These are phyloP conservation scores for Chrysopogon serrulatus DNA, from an alignment of 176 grass and related monocot species.

Conservation along the genomic window DNA sequence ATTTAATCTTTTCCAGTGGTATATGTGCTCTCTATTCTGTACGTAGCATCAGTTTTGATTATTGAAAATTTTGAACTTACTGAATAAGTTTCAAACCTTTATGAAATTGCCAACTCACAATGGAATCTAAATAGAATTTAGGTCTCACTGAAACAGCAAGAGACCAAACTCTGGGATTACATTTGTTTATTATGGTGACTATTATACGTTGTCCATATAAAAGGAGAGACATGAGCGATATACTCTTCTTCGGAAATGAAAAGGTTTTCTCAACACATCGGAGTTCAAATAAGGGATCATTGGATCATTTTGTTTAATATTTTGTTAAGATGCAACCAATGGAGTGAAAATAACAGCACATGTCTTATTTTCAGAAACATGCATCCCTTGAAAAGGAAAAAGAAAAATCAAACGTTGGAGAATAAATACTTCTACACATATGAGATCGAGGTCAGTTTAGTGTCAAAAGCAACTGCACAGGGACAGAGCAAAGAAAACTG, in stretches of 20 bases:
- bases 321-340: not conserved
- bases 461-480: not conserved
- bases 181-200: not conserved
- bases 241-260: not conserved
- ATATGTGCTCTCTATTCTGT: not conserved
- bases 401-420: not conserved
- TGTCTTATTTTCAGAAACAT: not conserved
- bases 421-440: not conserved
- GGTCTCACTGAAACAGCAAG: not conserved
- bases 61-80: not conserved
- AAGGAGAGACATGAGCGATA: not conserved
- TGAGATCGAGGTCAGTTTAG: not conserved
- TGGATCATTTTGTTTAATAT: not conserved
- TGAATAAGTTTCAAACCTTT: not conserved
- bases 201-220: not conserved
- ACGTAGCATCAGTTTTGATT: not conserved
- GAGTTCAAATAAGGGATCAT: not conserved
- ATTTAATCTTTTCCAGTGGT: not conserved
- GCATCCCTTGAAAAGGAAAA: not conserved
- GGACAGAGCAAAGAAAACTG: not conserved
- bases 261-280: not conserved
- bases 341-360: too few relatives aligned
- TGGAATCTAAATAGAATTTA: not conserved
- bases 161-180: not conserved
- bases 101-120: not conserved